phyloP scores from a whole-genome alignment of 2,329 filamentous ascomycete genomes.

The Epichloe hybrida region DNA sequence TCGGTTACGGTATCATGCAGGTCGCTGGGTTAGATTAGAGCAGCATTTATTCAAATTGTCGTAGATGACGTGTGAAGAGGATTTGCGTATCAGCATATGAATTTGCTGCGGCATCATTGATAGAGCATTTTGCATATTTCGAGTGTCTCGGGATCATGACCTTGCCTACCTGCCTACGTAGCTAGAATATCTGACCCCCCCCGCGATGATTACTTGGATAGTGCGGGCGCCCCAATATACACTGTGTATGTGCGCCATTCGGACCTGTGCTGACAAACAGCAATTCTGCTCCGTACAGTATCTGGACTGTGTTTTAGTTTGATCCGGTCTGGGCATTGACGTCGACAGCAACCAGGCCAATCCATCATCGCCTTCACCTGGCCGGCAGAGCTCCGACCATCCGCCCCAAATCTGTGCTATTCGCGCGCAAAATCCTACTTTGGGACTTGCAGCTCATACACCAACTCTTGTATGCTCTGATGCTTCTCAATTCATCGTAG shows the following conservation, averaged over 20 bases:
- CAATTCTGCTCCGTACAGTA: background rate
- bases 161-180: background rate
- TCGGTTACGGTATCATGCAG: slow-evolving; percentile 86
- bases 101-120: background rate
- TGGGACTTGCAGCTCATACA: background rate
- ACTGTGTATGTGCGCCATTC: background rate
- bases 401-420: background rate
- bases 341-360: background rate
- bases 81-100: background rate
- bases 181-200: background rate
- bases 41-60: too few relatives aligned
- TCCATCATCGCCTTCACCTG: background rate
- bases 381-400: background rate
- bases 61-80: background rate
- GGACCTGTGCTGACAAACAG: too few relatives aligned
- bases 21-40: slow-evolving; percentile 46
- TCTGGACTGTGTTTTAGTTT: background rate
- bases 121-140: too few relatives aligned
- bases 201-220: background rate
- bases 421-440: background rate
- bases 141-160: too few relatives aligned
- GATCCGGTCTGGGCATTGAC: background rate
- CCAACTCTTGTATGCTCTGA: background rate
- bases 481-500: slow-evolving; percentile 14
- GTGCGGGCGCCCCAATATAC: background rate